Evolutionary conservation across 2,329 filamentous ascomycete species (phyloP).

Genomic region (Cladosporium sp.): DNA sequence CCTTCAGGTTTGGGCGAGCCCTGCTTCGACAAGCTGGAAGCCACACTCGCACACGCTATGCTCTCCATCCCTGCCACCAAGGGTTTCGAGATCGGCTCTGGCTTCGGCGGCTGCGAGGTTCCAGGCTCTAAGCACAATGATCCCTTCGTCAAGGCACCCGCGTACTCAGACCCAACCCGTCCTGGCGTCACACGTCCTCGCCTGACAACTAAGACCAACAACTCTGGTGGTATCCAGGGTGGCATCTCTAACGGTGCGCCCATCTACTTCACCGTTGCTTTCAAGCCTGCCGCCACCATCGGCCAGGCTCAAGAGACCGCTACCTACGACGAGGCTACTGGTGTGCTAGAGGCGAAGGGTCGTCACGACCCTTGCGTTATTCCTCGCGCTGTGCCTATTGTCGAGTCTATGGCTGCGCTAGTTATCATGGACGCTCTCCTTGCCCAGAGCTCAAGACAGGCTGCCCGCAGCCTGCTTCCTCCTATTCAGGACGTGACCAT

Average conservation of each 20-base stretch:
- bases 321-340: conserved; percentile 73
- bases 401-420: conserved; percentile 87
- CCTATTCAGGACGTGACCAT: conserved; percentile 17
- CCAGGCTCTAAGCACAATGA: conserved; percentile 93
- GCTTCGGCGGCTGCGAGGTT: conserved; percentile 83
- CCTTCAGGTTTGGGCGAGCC: conserved; percentile 89
- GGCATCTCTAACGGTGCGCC: conserved; percentile 91
- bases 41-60: conserved; percentile 88
- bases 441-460: conserved; percentile 69
- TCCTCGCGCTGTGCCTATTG: conserved; percentile 78
- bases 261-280: conserved; percentile 92
- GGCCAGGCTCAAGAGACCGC: conserved; percentile 82
- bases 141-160: conserved; percentile 66
- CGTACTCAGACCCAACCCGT: conserved; percentile 33
- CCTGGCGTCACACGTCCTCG: conserved; percentile 56
- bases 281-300: conserved; percentile 95
- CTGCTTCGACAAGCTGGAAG: conserved; percentile 93
- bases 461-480: conserved; percentile 43
- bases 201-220: conserved; percentile 87
- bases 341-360: conserved; percentile 85
- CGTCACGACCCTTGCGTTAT: conserved; percentile 93
- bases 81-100: conserved; percentile 92
- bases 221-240: conserved; percentile 91
- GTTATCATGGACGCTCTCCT: conserved; percentile 84
- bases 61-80: conserved; percentile 92